These are phyloP conservation scores for Entomortierella beljakovae DNA, from an alignment of 192 early-diverging fungal genomes.

Conservation along the genomic window DNA sequence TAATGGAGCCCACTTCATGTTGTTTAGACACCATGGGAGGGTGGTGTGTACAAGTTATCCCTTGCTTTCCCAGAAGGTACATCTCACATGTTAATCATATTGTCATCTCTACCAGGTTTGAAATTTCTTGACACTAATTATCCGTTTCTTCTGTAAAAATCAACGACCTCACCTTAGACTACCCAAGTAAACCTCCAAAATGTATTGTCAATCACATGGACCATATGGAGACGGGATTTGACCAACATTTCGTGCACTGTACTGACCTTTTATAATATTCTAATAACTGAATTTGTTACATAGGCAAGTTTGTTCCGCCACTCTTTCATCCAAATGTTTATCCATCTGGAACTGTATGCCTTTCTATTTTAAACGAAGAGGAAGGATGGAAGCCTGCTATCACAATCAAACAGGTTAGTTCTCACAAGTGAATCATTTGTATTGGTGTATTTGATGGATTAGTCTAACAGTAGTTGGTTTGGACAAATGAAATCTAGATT, in stretches of 20 bases:
- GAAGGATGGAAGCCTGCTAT: slow-evolving; percentile 96
- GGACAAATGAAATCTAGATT: slow-evolving; percentile 63
- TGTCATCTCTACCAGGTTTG: neutral
- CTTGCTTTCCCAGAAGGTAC: slow-evolving; percentile 86
- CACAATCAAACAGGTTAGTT: slow-evolving; percentile 88
- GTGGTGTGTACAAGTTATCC: slow-evolving; percentile 85
- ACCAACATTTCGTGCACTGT: too few species aligned
- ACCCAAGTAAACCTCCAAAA: slow-evolving; percentile 61
- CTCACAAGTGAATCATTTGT: neutral
- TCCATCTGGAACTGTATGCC: slow-evolving; percentile 96
- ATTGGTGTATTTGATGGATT: too few species aligned
- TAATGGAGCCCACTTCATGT: neutral
- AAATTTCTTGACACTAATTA: neutral
- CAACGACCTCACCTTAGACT: slow-evolving; percentile 41
- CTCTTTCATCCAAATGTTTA: slow-evolving; percentile 97
- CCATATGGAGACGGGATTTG: too few species aligned
- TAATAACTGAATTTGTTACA: neutral
- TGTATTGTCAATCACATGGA: too few species aligned
- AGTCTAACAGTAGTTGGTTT: too few species aligned
- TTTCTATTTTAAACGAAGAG: slow-evolving; percentile 96
- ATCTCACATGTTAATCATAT: too few species aligned
- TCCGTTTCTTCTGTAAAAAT: neutral
- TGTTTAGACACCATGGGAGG: slow-evolving; percentile 85
- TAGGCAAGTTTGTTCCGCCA: slow-evolving; percentile 78
- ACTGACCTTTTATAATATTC: neutral